Evolutionary conservation across 257 asterid genomes (phyloP), one percentile per base, ranked within the genome.

Genomic region (Lycium barbarum): DNA sequence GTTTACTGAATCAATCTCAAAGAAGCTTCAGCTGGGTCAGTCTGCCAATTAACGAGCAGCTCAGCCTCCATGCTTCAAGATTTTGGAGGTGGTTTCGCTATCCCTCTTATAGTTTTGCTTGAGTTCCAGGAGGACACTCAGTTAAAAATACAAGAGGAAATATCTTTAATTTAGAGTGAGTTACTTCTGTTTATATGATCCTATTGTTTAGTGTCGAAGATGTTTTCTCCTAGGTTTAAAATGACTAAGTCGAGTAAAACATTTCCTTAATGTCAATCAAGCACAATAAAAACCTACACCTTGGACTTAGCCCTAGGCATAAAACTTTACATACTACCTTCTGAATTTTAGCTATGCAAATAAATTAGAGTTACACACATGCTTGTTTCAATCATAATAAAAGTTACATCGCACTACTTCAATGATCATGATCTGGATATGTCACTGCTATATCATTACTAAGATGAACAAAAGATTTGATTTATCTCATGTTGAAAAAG

Each of bases 361-460:
- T 53, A 78, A 78, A 22, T 73, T 11, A 7, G 45, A 26, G 62
- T 53, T 1, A 12, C 43, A 13, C 3, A 9, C 33, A 53, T 78
- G 65, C 82, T 72, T 53, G 82, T 78, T 53, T 78, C 82, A 78
- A 53, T 26, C 47, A 78, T 53, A 51, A 7, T 26, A 51, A 12
- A 76, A 8, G 43, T 15, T 76, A 7, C 62, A 20, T 76, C 45
- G 6, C 13, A 2, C 12, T 76, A 26, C 65, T 33, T 78, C 14
- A 78, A 40, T 53, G 82, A 53, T 53, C 65, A 26, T 53, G 65
- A 78, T 78, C 47, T 26, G 82, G n/a, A 33, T 76, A 13, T 14
- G 82, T 5, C 33, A 53, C 14, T 26, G 49, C 82, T 53, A 3
- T 53, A 26, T 74, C 65, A 78, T 53, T 33, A 53, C 18, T 40